Percentiles rank a stretch among this genome's conserved stretches.
Conservation (phyloP, 1,284 basidiomycete genomes). For the Veloboletus limbatus region DNA sequence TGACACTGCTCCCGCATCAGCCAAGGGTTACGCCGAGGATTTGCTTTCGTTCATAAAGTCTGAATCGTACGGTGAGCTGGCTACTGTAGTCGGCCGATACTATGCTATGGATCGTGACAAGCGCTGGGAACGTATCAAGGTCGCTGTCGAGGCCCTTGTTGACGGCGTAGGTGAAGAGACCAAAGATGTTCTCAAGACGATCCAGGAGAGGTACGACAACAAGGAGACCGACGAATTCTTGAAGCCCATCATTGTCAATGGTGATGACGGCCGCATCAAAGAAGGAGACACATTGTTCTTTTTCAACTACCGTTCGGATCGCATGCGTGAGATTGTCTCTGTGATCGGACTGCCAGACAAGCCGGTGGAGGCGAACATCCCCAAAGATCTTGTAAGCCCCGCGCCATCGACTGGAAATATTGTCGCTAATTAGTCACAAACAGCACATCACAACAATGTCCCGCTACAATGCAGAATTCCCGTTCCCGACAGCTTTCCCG, state of each 20-base stretch:
- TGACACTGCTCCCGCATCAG: slow-evolving; percentile 84
- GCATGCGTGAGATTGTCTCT: slow-evolving; percentile 85
- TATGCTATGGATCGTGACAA: slow-evolving; percentile 97
- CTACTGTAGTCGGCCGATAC: slow-evolving; percentile 84
- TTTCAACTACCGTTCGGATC: slow-evolving; percentile 95
- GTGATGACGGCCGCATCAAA: slow-evolving; percentile 76
- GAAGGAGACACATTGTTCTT: slow-evolving; percentile 82
- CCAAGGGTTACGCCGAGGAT: slow-evolving; percentile 69
- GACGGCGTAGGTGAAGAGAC: slow-evolving; percentile 69
- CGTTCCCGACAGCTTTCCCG: slow-evolving; percentile 84
- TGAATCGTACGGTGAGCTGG: slow-evolving; percentile 70
- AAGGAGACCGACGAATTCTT: slow-evolving; percentile 90
- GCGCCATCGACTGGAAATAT: background rate
- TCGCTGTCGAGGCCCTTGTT: slow-evolving; percentile 81
- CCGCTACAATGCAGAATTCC: slow-evolving; percentile 86
- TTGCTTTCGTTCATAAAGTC: slow-evolving; percentile 76
- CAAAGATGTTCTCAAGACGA: slow-evolving; percentile 63
- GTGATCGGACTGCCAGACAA: slow-evolving; percentile 80
- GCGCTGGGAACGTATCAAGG: slow-evolving; percentile 89
- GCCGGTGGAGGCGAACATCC: slow-evolving; percentile 63
- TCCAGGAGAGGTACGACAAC: slow-evolving; percentile 72
- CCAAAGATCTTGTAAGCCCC: slow-evolving; percentile 67
- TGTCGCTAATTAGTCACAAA: background rate
- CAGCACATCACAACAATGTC: slow-evolving; percentile 88
- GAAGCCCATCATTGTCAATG: slow-evolving; percentile 87